Evolutionary conservation across 768 basidiomycete species (phyloP), one percentile per base, ranked within the genome.

Genomic region (Artomyces pyxidatus): DNA sequence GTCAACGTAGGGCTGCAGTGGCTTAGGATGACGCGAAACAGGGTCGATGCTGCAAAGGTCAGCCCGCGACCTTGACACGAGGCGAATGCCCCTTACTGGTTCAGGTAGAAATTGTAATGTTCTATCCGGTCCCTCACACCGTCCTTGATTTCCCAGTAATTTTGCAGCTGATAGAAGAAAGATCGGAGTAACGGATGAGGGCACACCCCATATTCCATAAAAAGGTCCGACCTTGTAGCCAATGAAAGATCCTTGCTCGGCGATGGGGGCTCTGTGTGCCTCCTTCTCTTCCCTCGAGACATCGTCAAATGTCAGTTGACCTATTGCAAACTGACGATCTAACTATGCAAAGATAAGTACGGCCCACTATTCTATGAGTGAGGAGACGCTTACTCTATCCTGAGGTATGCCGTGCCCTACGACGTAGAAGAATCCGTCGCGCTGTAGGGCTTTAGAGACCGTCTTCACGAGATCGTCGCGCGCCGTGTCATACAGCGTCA

Each of bases 341-440:
- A 66, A 48, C 65, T 65, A 22, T n/a, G 32, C 7, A 35, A 14
- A 17, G 1, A 35, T 35, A 17, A 35, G 32, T 17, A n/a, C 32
- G 37, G 26, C 21, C n/a, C 12, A 29, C n/a, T 14, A 42, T 30
- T 26, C 14, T 12, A 47, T 17, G 28, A 25, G 32, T 10, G 11
- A 27, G 9, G 17, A 28, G 27, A 6, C 4, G 28, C 43, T 39
- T 46, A 63, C 65, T 28, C 50, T 61, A 42, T 65, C 60, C 4
- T 53, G 37, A 6, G 43, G 29, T 37, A 67, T 61, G 2, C 61
- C 67, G 45, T 69, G 67, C 16, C 63, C 62, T 9, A 63, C 58
- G 16, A 68, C 66, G 44, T 68, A 67, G 50, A 68, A 67, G 49
- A 68, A 68, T 8, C 65, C 67, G 49, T 67, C 66, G 22, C 64